A percentile compares a stretch with the other conserved stretches of the same genome.
phyloP scores from a whole-genome alignment of 495 filamentous ascomycete genomes.

The Pseudomonodictys pantanalensis region DNA sequence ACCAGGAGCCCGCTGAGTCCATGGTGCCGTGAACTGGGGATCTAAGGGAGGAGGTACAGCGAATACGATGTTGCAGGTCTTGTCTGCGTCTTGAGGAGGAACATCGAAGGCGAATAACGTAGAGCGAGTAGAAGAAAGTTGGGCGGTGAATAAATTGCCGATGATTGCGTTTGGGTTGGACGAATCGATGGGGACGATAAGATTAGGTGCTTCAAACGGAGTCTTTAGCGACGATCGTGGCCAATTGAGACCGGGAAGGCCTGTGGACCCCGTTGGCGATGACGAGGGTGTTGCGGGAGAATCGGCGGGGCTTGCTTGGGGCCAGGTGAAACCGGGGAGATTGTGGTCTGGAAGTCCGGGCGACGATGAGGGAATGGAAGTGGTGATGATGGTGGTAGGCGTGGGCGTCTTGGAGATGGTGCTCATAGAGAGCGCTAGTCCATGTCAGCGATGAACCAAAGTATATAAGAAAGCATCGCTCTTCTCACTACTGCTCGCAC shows the following conservation, averaged over 20 bases:
- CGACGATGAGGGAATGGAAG: not conserved
- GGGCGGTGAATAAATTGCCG: conserved; percentile 33
- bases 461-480: not conserved
- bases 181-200: conserved; percentile 38
- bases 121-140: conserved; percentile 24
- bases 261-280: not conserved
- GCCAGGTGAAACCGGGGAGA: not conserved
- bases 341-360: not conserved
- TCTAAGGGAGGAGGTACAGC: conserved; percentile 28
- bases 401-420: not conserved
- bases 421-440: not conserved
- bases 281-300: not conserved
- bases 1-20: conserved; percentile 23
- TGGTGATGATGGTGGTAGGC: not conserved
- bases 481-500: conserved; percentile 6
- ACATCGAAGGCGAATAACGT: conserved; percentile 42
- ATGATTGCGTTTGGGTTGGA: conserved; percentile 28
- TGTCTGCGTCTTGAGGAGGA: conserved; percentile 27
- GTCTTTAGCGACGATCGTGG: conserved; percentile 1
- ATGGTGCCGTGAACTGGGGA: conserved; percentile 29
- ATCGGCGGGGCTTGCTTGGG: not conserved
- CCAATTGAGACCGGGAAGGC: not conserved
- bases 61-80: conserved; percentile 40
- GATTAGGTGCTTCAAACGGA: conserved; percentile 15
- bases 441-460: not conserved